Conservation (phyloP, 108 stramenopile species). For the Phaeodactylum tricornutum region DNA sequence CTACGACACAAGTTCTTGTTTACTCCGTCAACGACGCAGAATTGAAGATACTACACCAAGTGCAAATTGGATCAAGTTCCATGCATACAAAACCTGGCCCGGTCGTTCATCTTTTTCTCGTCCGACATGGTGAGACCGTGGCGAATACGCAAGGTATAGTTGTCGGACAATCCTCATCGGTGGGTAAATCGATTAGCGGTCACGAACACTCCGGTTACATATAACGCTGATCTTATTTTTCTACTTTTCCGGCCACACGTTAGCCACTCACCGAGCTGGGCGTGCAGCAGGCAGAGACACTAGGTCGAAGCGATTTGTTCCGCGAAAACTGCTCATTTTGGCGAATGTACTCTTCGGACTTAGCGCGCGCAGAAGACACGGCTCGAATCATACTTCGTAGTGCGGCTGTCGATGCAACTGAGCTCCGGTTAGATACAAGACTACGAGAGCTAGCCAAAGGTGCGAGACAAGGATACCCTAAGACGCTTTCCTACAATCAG, state of each 20-base stretch:
- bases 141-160: conserved; percentile 37
- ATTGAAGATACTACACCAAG: too few species aligned
- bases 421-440: conserved; percentile 26
- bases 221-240: background rate
- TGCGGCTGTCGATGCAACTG: background rate
- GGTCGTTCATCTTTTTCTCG: conserved; percentile 27
- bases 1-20: too few species aligned
- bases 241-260: background rate
- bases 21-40: too few species aligned
- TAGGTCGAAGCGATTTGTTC: conserved; percentile 1
- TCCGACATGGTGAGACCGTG: conserved; percentile 56
- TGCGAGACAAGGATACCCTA: conserved; percentile 36
- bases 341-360: conserved; percentile 38
- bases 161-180: conserved; percentile 42
- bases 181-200: conserved; percentile 4
- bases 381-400: conserved; percentile 7
- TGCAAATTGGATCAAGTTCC: too few species aligned
- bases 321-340: conserved; percentile 13
- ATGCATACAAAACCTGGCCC: too few species aligned
- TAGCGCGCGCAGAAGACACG: conserved; percentile 30
- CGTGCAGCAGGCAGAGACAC: conserved; percentile 8
- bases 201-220: background rate
- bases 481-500: conserved; percentile 24
- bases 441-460: conserved; percentile 50
- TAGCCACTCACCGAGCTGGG: conserved; percentile 16